Conservation (phyloP, 1,139 yeast genomes). For the Geotrichum australiense region DNA sequence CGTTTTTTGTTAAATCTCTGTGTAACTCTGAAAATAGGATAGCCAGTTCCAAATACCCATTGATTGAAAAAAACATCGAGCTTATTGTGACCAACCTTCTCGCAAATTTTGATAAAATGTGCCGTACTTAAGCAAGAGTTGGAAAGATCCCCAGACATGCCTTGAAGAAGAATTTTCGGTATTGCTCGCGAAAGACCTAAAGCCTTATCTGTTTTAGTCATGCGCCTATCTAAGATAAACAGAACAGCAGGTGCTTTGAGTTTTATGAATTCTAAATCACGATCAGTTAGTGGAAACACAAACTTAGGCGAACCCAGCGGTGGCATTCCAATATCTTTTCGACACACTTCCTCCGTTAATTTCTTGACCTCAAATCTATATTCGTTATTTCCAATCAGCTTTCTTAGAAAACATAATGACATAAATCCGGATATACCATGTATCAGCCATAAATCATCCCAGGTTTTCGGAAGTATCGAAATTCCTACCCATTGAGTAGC, state of each 20-base stretch:
- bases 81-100: constrained; percentile 82
- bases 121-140: constrained; percentile 73
- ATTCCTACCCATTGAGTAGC: constrained; percentile 95
- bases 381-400: constrained; percentile 78
- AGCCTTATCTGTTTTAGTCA: constrained; percentile 94
- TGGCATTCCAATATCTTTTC: constrained; percentile 69
- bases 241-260: constrained; percentile 83
- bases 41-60: constrained; percentile 89
- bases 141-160: constrained; percentile 87
- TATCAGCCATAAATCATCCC: constrained; percentile 88
- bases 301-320: constrained; percentile 69
- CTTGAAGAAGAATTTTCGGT: constrained; percentile 86
- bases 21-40: constrained; percentile 80
- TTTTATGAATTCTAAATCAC: constrained; percentile 55
- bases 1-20: constrained; percentile 91
- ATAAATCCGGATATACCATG: constrained; percentile 80
- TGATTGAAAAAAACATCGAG: constrained; percentile 81
- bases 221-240: constrained; percentile 76
- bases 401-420: constrained; percentile 64
- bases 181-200: constrained; percentile 87
- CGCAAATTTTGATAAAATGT: constrained; percentile 89
- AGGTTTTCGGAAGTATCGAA: constrained; percentile 73
- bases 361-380: constrained; percentile 63
- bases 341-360: constrained; percentile 59
- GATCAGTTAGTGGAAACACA: constrained; percentile 60